A percentile compares a stretch with the other conserved stretches of the same genome.
Evolutionary conservation across 148 eudicot genomes (phyloP).

Genomic region (Chenopodium album): DNA sequence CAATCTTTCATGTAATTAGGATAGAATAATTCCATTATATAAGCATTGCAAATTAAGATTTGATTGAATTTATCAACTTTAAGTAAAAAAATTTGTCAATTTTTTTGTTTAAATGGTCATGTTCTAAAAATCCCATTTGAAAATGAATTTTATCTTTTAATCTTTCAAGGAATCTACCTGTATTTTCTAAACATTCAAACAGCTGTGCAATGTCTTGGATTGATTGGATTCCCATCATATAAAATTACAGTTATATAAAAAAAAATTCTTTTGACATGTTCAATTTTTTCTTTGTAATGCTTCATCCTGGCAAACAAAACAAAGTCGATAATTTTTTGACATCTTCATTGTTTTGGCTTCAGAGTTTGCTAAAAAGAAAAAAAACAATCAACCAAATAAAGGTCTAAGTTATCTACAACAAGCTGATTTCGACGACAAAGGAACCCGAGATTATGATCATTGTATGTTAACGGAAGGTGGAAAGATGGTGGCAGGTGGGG

Average conservation of each 20-base stretch:
- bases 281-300: slow-evolving; percentile 11
- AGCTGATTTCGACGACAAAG: neutral
- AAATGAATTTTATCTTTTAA: neutral
- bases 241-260: too few relatives aligned
- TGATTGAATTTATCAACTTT: neutral
- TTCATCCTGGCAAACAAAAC: slow-evolving; percentile 2
- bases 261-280: slow-evolving; percentile 10
- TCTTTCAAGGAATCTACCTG: neutral
- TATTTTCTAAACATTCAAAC: neutral
- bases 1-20: neutral
- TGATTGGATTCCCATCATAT: slow-evolving; percentile 7
- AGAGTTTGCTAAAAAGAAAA: neutral
- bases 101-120: neutral
- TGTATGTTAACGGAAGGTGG: neutral
- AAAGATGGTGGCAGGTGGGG: slow-evolving; percentile 54
- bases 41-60: neutral
- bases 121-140: neutral
- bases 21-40: neutral
- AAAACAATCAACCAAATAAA: neutral
- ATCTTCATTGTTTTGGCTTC: slow-evolving; percentile 6
- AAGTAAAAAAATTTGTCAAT: neutral
- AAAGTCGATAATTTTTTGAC: neutral
- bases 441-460: neutral
- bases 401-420: neutral
- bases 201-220: slow-evolving; percentile 20